Conservation (phyloP, 176 grass and related monocot species). For the Eragrostis nindensis region DNA sequence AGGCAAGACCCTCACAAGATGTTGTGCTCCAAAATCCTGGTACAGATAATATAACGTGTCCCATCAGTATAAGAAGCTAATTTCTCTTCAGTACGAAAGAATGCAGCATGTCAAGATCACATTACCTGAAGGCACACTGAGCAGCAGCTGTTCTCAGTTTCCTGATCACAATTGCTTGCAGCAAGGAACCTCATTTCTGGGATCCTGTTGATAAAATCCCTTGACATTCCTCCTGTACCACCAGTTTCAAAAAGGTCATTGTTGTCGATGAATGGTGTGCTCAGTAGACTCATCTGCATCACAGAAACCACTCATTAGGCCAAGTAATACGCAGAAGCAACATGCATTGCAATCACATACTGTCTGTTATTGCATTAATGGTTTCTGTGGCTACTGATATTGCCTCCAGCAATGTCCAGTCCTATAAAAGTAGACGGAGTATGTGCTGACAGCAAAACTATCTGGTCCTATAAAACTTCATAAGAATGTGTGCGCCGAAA, state of each 20-base stretch:
- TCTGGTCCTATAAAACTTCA: neutral
- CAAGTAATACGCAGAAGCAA: conserved; percentile 17
- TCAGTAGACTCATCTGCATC: conserved; percentile 73
- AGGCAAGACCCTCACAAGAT: conserved; percentile 69
- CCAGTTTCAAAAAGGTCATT: conserved; percentile 76
- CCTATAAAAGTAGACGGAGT: conserved; percentile 22
- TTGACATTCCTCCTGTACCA: conserved; percentile 53
- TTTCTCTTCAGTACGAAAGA: neutral
- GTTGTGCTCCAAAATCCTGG: conserved; percentile 61
- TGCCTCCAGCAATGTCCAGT: conserved; percentile 10
- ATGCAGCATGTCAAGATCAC: conserved; percentile 9
- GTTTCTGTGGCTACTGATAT: neutral
- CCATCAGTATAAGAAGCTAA: conserved; percentile 14
- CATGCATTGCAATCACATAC: neutral
- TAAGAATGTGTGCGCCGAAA: conserved; percentile 9
- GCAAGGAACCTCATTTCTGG: conserved; percentile 53
- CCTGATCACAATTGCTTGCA: conserved; percentile 36
- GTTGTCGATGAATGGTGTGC: conserved; percentile 63
- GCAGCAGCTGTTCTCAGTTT: conserved; percentile 62
- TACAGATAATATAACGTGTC: neutral
- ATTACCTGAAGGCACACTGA: conserved; percentile 90
- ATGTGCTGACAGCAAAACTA: conserved; percentile 1
- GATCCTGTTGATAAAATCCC: conserved; percentile 57
- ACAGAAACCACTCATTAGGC: conserved; percentile 31
- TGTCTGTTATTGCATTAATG: conserved; percentile 9